A percentile compares a stretch with the other conserved stretches of the same genome.
These are phyloP conservation scores for Agapanthus africanus DNA, from an alignment of 106 monocot genomes.

Conservation along the genomic window DNA sequence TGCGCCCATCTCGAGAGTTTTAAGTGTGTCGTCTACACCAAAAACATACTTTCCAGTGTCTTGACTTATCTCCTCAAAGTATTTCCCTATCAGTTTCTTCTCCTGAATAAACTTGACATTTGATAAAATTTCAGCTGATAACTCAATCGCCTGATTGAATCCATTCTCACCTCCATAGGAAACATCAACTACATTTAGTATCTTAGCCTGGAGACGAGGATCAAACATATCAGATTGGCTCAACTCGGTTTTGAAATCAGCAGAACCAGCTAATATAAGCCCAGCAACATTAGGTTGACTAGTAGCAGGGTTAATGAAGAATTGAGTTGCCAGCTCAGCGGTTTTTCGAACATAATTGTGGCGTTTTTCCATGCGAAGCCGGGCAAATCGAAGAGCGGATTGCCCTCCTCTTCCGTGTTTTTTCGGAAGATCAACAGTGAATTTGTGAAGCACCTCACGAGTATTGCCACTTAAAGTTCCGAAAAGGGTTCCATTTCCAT, in stretches of 20 bases:
- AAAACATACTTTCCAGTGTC: slow-evolving; percentile 29
- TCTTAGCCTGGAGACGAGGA: slow-evolving; percentile 49
- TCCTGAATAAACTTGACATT: slow-evolving; percentile 69
- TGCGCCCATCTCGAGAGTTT: slow-evolving; percentile 28
- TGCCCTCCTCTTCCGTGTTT: slow-evolving; percentile 65
- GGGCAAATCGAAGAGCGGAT: slow-evolving; percentile 54
- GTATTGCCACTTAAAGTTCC: slow-evolving; percentile 57
- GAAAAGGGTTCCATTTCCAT: slow-evolving; percentile 57
- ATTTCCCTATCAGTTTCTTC: slow-evolving; percentile 55
- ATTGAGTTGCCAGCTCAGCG: slow-evolving; percentile 33
- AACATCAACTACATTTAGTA: slow-evolving; percentile 58
- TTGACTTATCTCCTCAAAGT: slow-evolving; percentile 63
- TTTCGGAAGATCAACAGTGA: slow-evolving; percentile 56
- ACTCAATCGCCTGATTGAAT: slow-evolving; percentile 53
- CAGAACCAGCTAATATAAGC: slow-evolving; percentile 25
- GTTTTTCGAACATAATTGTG: slow-evolving; percentile 63
- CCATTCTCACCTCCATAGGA: slow-evolving; percentile 40
- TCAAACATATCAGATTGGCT: slow-evolving; percentile 69
- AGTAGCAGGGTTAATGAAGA: slow-evolving; percentile 24
- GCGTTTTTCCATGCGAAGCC: slow-evolving; percentile 64
- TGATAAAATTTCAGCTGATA: slow-evolving; percentile 45
- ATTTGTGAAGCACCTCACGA: slow-evolving; percentile 41
- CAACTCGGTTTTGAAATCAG: slow-evolving; percentile 45
- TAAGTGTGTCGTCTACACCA: slow-evolving; percentile 23
- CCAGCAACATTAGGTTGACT: slow-evolving; percentile 31